phyloP scores from a whole-genome alignment of 345 rosid species.

The Populus tremula region DNA sequence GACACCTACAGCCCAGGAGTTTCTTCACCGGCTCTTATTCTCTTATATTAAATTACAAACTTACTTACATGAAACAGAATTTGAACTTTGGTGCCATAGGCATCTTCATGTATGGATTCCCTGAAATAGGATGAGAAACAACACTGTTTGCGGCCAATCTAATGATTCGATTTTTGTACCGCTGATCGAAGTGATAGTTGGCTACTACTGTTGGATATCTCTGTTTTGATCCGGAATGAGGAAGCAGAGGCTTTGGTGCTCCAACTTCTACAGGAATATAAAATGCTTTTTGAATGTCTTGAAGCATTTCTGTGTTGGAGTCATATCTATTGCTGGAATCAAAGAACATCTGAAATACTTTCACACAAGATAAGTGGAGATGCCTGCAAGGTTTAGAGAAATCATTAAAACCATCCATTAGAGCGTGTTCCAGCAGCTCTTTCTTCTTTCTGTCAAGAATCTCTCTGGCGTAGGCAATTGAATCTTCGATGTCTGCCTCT shows the following conservation, averaged over 20 bases:
- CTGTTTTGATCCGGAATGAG: not conserved
- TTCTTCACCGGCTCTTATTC: not conserved
- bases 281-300: constrained; percentile 54
- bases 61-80: not conserved
- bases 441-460: constrained; percentile 31
- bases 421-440: constrained; percentile 41
- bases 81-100: constrained; percentile 1
- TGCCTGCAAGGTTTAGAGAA: constrained; percentile 38
- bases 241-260: constrained; percentile 7
- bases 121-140: not conserved
- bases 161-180: not conserved
- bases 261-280: constrained; percentile 34
- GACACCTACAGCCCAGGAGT: not conserved
- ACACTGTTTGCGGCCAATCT: not conserved
- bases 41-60: not conserved
- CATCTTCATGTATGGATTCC: not conserved
- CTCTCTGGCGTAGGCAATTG: constrained; percentile 32
- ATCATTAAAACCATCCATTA: constrained; percentile 33
- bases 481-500: constrained; percentile 31
- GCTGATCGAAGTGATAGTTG: not conserved
- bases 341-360: constrained; percentile 51
- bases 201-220: not conserved
- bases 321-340: constrained; percentile 45
- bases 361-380: constrained; percentile 40
- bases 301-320: constrained; percentile 35